phyloP scores from a whole-genome alignment of 2,329 filamentous ascomycete species.

The Aspergillus oerlinghausenensis region DNA sequence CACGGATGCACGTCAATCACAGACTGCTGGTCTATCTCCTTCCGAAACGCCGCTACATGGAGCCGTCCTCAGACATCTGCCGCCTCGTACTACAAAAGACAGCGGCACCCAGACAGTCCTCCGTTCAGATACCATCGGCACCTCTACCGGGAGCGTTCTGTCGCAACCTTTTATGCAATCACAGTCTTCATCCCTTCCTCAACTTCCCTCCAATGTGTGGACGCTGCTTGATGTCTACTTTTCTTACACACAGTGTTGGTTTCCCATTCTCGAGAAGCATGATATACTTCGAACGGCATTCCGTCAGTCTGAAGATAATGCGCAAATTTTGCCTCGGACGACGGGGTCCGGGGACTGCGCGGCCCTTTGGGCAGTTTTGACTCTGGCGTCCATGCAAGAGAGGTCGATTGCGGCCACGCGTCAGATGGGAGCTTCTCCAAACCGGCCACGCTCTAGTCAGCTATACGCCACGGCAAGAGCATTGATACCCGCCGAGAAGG shows the following conservation, averaged over 20 bases:
- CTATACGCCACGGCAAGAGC: constrained; percentile 42
- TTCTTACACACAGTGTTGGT: constrained; percentile 70
- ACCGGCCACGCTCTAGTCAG: constrained; percentile 20
- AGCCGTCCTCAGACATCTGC: constrained; percentile 8
- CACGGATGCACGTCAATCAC: constrained; percentile 13
- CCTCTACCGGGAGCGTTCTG: not conserved
- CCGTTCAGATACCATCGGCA: constrained; percentile 1
- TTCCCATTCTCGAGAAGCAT: constrained; percentile 67
- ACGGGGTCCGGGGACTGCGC: constrained; percentile 47
- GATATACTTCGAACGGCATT: constrained; percentile 52
- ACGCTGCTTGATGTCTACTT: constrained; percentile 68
- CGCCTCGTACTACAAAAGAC: constrained; percentile 19
- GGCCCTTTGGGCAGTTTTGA: constrained; percentile 57
- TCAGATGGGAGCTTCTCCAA: constrained; percentile 11
- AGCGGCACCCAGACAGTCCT: constrained; percentile 22
- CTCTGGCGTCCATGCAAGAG: constrained; percentile 55
- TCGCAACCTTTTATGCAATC: not conserved
- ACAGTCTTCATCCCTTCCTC: constrained; percentile 29
- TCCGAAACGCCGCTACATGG: constrained; percentile 17
- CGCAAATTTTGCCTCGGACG: constrained; percentile 21
- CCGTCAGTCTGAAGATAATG: constrained; percentile 27
- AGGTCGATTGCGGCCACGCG: constrained; percentile 26
- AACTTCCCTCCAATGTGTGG: constrained; percentile 48
- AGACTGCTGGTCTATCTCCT: constrained; percentile 21
- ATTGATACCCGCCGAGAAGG: constrained; percentile 47